phyloP scores from a whole-genome alignment of 192 early-diverging fungal species.

The Rhizophagus clarus region DNA sequence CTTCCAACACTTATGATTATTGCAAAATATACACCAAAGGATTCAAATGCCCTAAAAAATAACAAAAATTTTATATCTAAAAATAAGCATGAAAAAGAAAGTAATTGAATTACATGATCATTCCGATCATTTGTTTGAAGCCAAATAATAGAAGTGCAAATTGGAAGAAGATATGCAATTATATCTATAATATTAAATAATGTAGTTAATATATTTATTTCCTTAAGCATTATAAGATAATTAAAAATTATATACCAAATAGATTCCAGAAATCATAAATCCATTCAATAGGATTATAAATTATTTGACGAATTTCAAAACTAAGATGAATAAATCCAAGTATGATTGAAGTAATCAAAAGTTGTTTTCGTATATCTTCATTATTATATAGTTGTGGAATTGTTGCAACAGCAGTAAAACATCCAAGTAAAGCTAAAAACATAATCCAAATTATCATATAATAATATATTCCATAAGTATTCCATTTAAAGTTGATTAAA shows the following conservation, averaged over 20 bases:
- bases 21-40: not conserved
- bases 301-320: not conserved
- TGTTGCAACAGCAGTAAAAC: slow-evolving; percentile 1
- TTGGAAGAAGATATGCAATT: not conserved
- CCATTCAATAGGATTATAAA: not conserved
- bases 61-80: slow-evolving; percentile 1
- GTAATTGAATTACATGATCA: not conserved
- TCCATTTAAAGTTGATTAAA: slow-evolving; percentile 6
- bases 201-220: not conserved
- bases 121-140: not conserved
- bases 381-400: not conserved
- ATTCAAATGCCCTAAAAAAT: slow-evolving; percentile 13
- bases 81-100: not conserved
- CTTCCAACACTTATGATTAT: not conserved
- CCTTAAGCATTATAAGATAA: not conserved
- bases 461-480: not conserved
- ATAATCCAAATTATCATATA: not conserved
- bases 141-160: not conserved
- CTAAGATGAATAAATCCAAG: not conserved
- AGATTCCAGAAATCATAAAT: not conserved
- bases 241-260: slow-evolving; percentile 2
- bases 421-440: not conserved
- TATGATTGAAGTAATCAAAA: not conserved
- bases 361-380: no score
- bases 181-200: not conserved